Conservation (phyloP, 1,139 yeast genomes). For the Taiozyma sp. region DNA sequence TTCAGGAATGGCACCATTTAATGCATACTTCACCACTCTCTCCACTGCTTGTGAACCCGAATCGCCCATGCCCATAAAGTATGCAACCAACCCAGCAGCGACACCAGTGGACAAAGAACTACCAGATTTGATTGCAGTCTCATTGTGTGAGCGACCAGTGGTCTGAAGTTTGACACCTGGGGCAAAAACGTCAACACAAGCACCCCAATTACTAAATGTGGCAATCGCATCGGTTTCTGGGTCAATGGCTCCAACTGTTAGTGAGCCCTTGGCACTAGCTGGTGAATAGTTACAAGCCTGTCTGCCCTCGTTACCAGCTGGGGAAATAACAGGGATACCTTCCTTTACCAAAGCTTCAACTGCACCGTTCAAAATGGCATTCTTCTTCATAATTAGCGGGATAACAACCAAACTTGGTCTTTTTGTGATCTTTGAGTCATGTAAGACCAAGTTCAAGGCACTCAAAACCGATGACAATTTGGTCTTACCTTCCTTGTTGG, state of each 20-base stretch:
- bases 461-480: slow-evolving; percentile 42
- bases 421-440: slow-evolving; percentile 33
- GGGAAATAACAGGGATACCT: slow-evolving; percentile 58
- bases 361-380: slow-evolving; percentile 44
- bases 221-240: slow-evolving; percentile 37
- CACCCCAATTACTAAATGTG: slow-evolving; percentile 58
- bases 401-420: slow-evolving; percentile 52
- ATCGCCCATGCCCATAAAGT: slow-evolving; percentile 56
- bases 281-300: slow-evolving; percentile 62
- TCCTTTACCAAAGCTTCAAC: slow-evolving; percentile 55
- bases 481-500: slow-evolving; percentile 44
- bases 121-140: slow-evolving; percentile 46
- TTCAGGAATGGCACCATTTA: slow-evolving; percentile 25
- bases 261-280: slow-evolving; percentile 51
- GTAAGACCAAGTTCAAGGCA: slow-evolving; percentile 39
- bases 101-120: slow-evolving; percentile 79
- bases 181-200: slow-evolving; percentile 60
- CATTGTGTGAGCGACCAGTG: slow-evolving; percentile 25
- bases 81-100: slow-evolving; percentile 66
- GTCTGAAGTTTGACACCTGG: slow-evolving; percentile 50
- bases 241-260: slow-evolving; percentile 59
- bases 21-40: slow-evolving; percentile 28
- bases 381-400: slow-evolving; percentile 59
- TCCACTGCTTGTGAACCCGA: slow-evolving; percentile 34
- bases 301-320: slow-evolving; percentile 63